A percentile compares a stretch with the other conserved stretches of the same genome.
Conservation (phyloP, 352 stramenopile species). For the Pythium sukuiense region DNA sequence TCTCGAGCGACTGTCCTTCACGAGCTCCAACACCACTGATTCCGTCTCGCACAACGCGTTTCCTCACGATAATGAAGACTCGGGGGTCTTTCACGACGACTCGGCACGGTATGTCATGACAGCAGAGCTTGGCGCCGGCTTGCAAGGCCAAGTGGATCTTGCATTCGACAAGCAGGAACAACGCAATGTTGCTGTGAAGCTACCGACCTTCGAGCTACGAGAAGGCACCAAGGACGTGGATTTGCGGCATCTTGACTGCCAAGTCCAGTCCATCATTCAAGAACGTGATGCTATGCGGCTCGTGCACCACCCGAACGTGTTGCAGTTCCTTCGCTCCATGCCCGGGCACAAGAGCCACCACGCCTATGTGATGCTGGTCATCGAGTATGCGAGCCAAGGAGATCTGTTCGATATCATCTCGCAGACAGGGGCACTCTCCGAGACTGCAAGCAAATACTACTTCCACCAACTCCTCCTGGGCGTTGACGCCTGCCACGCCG, state of each 20-base stretch:
- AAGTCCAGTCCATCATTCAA: slow-evolving; percentile 58
- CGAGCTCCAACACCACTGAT: background rate
- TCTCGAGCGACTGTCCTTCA: background rate
- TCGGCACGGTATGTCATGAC: slow-evolving; percentile 40
- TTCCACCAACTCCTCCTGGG: slow-evolving; percentile 72
- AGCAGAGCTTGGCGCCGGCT: slow-evolving; percentile 52
- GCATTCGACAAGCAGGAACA: slow-evolving; percentile 46
- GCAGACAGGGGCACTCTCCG: slow-evolving; percentile 55
- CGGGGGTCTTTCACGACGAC: slow-evolving; percentile 1
- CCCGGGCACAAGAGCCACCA: slow-evolving; percentile 35
- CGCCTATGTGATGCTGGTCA: slow-evolving; percentile 68
- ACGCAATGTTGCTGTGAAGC: slow-evolving; percentile 56
- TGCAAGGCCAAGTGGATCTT: slow-evolving; percentile 63
- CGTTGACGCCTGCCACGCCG: slow-evolving; percentile 69
- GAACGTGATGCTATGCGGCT: slow-evolving; percentile 56
- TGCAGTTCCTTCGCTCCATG: slow-evolving; percentile 20
- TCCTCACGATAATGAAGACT: slow-evolving; percentile 5
- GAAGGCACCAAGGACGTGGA: slow-evolving; percentile 33
- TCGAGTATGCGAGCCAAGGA: slow-evolving; percentile 74
- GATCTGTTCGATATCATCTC: slow-evolving; percentile 88
- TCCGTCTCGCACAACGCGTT: background rate
- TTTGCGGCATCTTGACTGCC: slow-evolving; percentile 43
- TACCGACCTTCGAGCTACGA: slow-evolving; percentile 37
- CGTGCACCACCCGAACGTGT: slow-evolving; percentile 32
- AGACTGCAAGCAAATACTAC: slow-evolving; percentile 65